Conservation (phyloP, 306 rosid species). For the Gillenia trifoliata region DNA sequence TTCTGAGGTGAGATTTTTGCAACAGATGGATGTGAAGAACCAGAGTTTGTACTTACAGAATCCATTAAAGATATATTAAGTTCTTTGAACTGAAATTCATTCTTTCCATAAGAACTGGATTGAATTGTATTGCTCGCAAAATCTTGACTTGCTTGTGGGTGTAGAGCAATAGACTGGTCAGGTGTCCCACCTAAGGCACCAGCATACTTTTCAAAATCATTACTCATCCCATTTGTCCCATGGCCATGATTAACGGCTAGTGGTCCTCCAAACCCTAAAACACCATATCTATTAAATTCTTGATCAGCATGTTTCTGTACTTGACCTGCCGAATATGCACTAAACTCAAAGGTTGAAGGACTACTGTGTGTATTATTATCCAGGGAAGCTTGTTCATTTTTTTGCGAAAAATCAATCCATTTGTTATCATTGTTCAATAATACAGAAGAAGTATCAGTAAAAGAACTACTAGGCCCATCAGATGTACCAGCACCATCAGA, state of each 20-base stretch:
- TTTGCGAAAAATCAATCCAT: constrained; percentile 27
- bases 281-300: constrained; percentile 34
- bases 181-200: constrained; percentile 33
- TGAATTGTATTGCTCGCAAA: constrained; percentile 37
- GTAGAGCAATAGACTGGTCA: constrained; percentile 30
- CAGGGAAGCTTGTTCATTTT: constrained; percentile 34
- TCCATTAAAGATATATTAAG: constrained; percentile 37
- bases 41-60: constrained; percentile 30
- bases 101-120: constrained; percentile 34
- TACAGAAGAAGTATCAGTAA: constrained; percentile 30
- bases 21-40: constrained; percentile 36
- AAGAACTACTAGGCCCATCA: constrained; percentile 36
- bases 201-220: constrained; percentile 24
- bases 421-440: constrained; percentile 34
- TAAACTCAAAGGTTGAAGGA: constrained; percentile 30
- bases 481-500: constrained; percentile 68
- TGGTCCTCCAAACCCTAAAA: constrained; percentile 28
- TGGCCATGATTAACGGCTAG: constrained; percentile 32
- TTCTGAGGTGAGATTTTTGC: constrained; percentile 46
- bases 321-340: constrained; percentile 27
- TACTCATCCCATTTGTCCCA: constrained; percentile 30
- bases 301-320: constrained; percentile 35
- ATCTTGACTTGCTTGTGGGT: constrained; percentile 37
- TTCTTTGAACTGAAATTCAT: constrained; percentile 39
- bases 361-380: constrained; percentile 21